phyloP scores from a whole-genome alignment of 345 rosid genomes.

The Jatropha curcas region DNA sequence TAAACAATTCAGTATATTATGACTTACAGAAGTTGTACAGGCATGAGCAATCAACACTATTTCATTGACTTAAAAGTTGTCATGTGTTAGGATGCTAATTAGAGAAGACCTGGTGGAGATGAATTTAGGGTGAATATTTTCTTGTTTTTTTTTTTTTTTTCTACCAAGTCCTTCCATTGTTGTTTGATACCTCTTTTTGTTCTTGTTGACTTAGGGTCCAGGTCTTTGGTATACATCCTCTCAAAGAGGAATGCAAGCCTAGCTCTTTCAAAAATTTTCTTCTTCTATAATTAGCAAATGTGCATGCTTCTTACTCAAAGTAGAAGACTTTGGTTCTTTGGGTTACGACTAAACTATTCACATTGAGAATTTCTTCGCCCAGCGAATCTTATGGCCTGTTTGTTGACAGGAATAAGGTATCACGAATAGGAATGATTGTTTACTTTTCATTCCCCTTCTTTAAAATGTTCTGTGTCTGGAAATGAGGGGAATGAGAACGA shows the following conservation, averaged over 20 bases:
- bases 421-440: background rate
- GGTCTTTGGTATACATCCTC: background rate
- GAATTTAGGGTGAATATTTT: too few species aligned
- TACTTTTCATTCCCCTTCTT: background rate
- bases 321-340: background rate
- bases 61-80: background rate
- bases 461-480: too few species aligned
- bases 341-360: background rate
- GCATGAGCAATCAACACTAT: background rate
- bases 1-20: background rate
- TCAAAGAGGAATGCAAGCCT: background rate
- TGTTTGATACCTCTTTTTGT: background rate
- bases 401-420: background rate
- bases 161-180: background rate
- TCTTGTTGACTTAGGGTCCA: background rate
- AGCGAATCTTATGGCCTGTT: background rate
- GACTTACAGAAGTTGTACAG: background rate
- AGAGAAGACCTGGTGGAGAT: too few species aligned
- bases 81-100: background rate
- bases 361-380: background rate
- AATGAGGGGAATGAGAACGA: background rate
- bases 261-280: background rate
- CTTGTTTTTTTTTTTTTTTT: background rate
- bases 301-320: background rate
- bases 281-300: background rate